A percentile compares a stretch with the other conserved stretches of the same genome.
Conservation (phyloP, 2,329 filamentous ascomycete species). For the Dactylellina parvicollis region DNA sequence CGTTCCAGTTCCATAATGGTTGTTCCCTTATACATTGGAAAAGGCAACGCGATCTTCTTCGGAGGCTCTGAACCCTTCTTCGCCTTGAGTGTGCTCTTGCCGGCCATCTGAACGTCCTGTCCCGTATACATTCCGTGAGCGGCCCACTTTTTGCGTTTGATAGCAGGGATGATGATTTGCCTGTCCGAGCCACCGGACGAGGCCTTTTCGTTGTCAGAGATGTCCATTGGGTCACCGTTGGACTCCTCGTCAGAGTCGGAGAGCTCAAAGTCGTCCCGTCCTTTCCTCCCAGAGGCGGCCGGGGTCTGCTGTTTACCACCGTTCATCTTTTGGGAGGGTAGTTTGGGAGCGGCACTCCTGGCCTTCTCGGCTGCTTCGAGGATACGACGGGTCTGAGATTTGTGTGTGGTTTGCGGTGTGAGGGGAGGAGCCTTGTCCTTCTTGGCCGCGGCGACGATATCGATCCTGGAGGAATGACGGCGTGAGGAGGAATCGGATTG, state of each 20-base stretch:
- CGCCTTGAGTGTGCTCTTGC: conserved; percentile 62
- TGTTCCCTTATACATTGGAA: conserved; percentile 81
- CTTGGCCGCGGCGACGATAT: conserved; percentile 47
- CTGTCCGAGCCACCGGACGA: conserved; percentile 43
- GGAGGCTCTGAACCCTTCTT: conserved; percentile 65
- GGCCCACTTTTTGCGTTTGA: conserved; percentile 76
- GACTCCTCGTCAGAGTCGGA: conserved; percentile 48
- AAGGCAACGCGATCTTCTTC: conserved; percentile 67
- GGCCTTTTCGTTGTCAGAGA: conserved; percentile 39
- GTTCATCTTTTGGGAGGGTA: conserved; percentile 41
- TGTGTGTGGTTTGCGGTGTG: conserved; percentile 42
- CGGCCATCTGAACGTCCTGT: conserved; percentile 67
- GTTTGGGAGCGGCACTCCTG: conserved; percentile 45
- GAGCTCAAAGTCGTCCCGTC: conserved; percentile 42
- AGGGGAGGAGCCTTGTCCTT: conserved; percentile 41
- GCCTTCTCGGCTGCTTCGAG: conserved; percentile 51
- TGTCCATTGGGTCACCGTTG: conserved; percentile 51
- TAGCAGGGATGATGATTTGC: conserved; percentile 47
- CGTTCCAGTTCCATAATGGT: conserved; percentile 75
- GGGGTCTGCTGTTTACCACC: conserved; percentile 44
- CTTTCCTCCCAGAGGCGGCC: conserved; percentile 17
- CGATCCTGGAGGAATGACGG: conserved; percentile 50
- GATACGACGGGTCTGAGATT: conserved; percentile 40
- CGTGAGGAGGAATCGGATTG: conserved; percentile 44
- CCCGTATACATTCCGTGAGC: conserved; percentile 86